These are phyloP conservation scores for Fusarium sp. DNA, from an alignment of 2,329 filamentous ascomycete species.

Conservation along the genomic window DNA sequence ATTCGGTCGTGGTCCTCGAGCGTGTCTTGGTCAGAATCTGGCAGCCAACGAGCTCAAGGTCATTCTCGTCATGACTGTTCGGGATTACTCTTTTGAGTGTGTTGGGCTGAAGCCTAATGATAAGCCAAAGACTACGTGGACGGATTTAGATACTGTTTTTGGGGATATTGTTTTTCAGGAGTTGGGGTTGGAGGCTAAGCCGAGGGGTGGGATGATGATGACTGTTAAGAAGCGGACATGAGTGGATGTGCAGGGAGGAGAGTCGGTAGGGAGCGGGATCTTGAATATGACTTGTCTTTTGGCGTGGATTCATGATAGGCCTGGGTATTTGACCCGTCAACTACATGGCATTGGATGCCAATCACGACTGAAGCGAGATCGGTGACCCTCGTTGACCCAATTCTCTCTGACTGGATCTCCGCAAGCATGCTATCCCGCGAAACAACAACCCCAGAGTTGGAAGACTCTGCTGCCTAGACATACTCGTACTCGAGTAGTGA, in stretches of 20 bases:
- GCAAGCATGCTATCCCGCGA: neutral
- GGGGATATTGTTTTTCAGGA: conserved; percentile 39
- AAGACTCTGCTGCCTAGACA: neutral
- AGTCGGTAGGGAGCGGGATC: neutral
- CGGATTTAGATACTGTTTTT: conserved; percentile 39
- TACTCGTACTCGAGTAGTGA: neutral
- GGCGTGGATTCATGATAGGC: neutral
- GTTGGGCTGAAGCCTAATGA: conserved; percentile 16
- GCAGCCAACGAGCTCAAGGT: conserved; percentile 48
- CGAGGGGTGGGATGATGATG: conserved; percentile 39
- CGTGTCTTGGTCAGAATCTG: conserved; percentile 50
- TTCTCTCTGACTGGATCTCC: neutral
- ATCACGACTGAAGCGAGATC: neutral
- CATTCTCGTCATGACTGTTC: conserved; percentile 33
- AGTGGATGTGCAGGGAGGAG: neutral
- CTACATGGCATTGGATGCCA: neutral
- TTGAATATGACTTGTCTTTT: neutral
- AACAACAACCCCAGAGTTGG: neutral
- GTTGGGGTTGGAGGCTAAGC: conserved; percentile 34
- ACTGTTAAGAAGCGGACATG: conserved; percentile 17
- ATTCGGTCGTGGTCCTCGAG: conserved; percentile 51
- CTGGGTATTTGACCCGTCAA: neutral
- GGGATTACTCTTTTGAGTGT: conserved; percentile 42
- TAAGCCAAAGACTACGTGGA: conserved; percentile 31
- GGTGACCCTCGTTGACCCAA: neutral